These are phyloP conservation scores for Neonectria punicea DNA, from an alignment of 2,329 filamentous ascomycete genomes.

Conservation along the genomic window DNA sequence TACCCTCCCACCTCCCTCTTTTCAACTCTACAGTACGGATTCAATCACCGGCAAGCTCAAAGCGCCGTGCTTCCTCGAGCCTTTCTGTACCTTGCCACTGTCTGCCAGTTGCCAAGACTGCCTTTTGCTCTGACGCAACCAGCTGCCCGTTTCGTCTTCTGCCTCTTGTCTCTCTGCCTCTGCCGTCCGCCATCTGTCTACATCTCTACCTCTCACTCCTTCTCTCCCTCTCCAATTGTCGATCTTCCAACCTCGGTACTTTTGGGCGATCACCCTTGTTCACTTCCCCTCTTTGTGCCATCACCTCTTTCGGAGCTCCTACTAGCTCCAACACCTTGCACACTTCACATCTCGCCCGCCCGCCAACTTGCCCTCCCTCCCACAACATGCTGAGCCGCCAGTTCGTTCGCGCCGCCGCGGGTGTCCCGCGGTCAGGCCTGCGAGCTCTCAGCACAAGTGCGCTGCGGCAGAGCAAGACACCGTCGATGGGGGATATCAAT, in stretches of 20 bases:
- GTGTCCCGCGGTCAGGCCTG: constrained; percentile 58
- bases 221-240: constrained; percentile 28
- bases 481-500: constrained; percentile 88
- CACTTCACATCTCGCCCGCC: constrained; percentile 16
- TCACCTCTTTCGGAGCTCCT: constrained; percentile 4
- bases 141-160: constrained; percentile 38
- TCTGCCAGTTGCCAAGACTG: constrained; percentile 28
- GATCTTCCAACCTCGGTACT: constrained; percentile 32
- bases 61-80: constrained; percentile 33
- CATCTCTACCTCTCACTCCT: constrained; percentile 14
- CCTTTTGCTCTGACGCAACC: constrained; percentile 39
- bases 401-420: constrained; percentile 57
- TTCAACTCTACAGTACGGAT: constrained; percentile 21
- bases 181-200: constrained; percentile 28
- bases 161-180: constrained; percentile 23
- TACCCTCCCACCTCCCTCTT: neutral
- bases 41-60: constrained; percentile 38
- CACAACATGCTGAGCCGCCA: constrained; percentile 62
- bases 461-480: constrained; percentile 60
- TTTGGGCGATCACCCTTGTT: constrained; percentile 28
- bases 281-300: constrained; percentile 27
- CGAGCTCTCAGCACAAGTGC: constrained; percentile 69
- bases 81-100: constrained; percentile 40
- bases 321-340: constrained; percentile 25
- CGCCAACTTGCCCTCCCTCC: constrained; percentile 19